phyloP scores from a whole-genome alignment of 192 early-diverging fungal genomes.

The Phlyctochytrium arcticum region DNA sequence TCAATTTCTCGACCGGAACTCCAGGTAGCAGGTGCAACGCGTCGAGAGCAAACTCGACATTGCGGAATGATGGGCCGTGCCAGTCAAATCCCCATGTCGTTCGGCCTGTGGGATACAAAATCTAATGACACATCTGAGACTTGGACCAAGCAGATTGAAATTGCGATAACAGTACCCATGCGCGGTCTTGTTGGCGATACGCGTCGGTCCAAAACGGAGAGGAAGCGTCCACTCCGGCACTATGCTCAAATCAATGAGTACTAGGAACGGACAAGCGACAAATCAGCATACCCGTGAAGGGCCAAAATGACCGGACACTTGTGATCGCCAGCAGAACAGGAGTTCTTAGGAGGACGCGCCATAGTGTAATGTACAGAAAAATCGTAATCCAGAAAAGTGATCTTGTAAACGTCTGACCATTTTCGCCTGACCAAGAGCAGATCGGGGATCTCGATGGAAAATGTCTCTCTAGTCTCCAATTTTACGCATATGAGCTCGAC shows the following conservation, averaged over 20 bases:
- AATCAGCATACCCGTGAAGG: conserved; percentile 53
- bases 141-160: conserved; percentile 3
- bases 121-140: conserved; percentile 23
- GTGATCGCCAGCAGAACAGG: conserved; percentile 22
- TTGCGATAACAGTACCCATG: conserved; percentile 55
- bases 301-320: conserved; percentile 61
- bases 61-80: conserved; percentile 67
- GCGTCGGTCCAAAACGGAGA: conserved; percentile 60
- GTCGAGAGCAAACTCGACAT: conserved; percentile 54
- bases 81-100: conserved; percentile 77
- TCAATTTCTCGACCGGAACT: conserved; percentile 35
- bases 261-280: background rate
- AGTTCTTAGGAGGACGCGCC: conserved; percentile 37
- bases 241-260: background rate
- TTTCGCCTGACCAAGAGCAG: conserved; percentile 20
- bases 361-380: conserved; percentile 60
- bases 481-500: conserved; percentile 28
- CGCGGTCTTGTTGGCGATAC: conserved; percentile 48
- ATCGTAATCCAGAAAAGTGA: conserved; percentile 70
- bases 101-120: conserved; percentile 66
- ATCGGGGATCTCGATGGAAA: too few relatives aligned
- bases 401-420: conserved; percentile 57
- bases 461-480: conserved; percentile 21
- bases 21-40: conserved; percentile 49
- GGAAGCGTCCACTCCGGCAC: conserved; percentile 62